Evolutionary conservation across 441 rosid species (phyloP).

Genomic region (Erodium moschatum): DNA sequence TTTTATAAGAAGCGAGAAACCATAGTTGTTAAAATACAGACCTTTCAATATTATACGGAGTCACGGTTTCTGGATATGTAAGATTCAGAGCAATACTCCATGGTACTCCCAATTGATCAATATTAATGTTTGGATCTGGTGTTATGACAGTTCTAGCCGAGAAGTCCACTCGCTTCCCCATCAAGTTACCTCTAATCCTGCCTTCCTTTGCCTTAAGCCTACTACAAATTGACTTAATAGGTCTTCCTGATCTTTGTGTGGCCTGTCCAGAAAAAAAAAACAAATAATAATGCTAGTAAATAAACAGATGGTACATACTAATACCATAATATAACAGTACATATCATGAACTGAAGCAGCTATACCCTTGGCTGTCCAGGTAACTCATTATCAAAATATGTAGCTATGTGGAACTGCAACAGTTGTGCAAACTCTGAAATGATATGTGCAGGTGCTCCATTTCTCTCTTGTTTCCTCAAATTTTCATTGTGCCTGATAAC

Average conservation of each 20-base stretch:
- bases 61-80: conserved; percentile 91
- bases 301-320: not conserved
- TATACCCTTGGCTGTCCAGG: conserved; percentile 99
- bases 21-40: conserved; percentile 11
- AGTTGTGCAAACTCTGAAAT: conserved; percentile 93
- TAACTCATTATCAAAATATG: conserved; percentile 94
- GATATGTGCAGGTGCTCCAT: conserved; percentile 96
- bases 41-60: conserved; percentile 99
- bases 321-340: not conserved
- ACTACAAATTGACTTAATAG: conserved; percentile 94
- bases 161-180: conserved; percentile 99
- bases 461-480: conserved; percentile 84
- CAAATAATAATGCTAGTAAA: not conserved
- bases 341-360: conserved; percentile 8
- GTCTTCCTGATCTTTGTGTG: conserved; percentile 97
- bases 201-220: conserved; percentile 99
- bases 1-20: conserved; percentile 1
- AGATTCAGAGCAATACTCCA: conserved; percentile 98
- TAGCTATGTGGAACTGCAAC: conserved; percentile 91
- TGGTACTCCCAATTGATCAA: conserved; percentile 94
- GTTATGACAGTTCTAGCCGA: conserved; percentile 95
- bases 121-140: conserved; percentile 91
- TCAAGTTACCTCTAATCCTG: conserved; percentile 88
- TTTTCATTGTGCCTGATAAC: conserved; percentile 88
- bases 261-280: conserved; percentile 43